phyloP scores from a whole-genome alignment of 352 stramenopile genomes.

The Phytophthora nicotianae region DNA sequence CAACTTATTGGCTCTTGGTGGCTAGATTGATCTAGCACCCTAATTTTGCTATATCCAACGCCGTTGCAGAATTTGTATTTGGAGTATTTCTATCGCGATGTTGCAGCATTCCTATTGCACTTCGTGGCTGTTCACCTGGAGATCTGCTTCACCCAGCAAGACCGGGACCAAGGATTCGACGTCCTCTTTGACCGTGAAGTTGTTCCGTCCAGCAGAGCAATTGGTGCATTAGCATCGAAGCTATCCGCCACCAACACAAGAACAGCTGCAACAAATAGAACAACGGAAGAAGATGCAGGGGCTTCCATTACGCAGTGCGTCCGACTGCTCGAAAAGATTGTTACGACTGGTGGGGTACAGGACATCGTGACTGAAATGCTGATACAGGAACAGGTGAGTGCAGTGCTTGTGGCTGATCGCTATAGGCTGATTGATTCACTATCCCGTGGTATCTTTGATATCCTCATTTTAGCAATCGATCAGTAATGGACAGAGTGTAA shows the following conservation, averaged over 20 bases:
- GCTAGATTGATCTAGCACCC: background rate
- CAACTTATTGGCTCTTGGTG: background rate
- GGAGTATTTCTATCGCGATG: constrained; percentile 61
- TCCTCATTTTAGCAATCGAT: constrained; percentile 17
- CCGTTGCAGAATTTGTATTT: constrained; percentile 51
- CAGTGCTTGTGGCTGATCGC: background rate
- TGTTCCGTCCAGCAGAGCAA: constrained; percentile 41
- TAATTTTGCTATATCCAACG: background rate
- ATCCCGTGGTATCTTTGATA: background rate
- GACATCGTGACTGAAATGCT: constrained; percentile 46
- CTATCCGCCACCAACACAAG: constrained; percentile 37
- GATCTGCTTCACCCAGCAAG: constrained; percentile 45
- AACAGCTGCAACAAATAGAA: background rate
- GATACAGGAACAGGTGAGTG: constrained; percentile 33
- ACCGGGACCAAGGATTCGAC: constrained; percentile 56
- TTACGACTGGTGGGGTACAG: constrained; percentile 35
- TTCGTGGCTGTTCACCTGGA: constrained; percentile 65
- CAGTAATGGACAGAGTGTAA: constrained; percentile 18
- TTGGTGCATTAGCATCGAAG: constrained; percentile 41
- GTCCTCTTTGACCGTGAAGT: constrained; percentile 54
- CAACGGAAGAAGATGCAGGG: constrained; percentile 32
- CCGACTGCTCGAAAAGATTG: constrained; percentile 44
- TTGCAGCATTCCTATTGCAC: constrained; percentile 52
- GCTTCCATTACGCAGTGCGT: constrained; percentile 52
- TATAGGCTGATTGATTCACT: background rate